Evolutionary conservation across 345 rosid genomes (phyloP).

Genomic region (Aquilaria malaccensis): DNA sequence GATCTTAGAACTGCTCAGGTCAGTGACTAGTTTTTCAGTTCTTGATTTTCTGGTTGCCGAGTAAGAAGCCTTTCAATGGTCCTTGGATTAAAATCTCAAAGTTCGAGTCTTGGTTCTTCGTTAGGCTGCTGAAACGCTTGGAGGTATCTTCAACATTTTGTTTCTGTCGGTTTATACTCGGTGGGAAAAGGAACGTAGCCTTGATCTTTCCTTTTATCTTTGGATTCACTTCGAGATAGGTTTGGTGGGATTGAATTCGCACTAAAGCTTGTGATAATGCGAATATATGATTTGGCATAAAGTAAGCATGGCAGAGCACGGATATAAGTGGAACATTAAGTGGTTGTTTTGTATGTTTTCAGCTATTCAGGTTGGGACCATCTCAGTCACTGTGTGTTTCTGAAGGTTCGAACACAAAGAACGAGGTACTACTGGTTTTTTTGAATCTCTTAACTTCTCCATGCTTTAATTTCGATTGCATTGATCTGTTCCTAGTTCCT

Average conservation of each 20-base stretch:
- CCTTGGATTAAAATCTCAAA: not conserved
- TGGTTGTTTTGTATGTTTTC: slow-evolving; percentile 15
- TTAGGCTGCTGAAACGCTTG: no score
- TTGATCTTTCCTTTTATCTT: no score
- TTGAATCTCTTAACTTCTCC: not conserved
- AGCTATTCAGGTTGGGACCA: slow-evolving; percentile 82
- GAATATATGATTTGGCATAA: no score
- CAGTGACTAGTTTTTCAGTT: slow-evolving; percentile 7
- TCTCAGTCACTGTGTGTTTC: slow-evolving; percentile 60
- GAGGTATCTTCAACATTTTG: no score
- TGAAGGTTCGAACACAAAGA: slow-evolving; percentile 28
- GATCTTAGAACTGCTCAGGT: slow-evolving; percentile 55
- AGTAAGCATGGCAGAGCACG: no score
- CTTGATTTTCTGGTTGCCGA: not conserved
- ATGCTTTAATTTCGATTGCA: not conserved
- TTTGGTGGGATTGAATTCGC: no score
- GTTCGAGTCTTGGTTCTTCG: no score
- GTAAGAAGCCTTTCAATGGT: no score
- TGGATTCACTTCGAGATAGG: no score
- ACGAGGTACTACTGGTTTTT: slow-evolving; percentile 50
- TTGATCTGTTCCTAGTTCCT: not conserved
- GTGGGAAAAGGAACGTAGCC: no score
- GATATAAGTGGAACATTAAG: not conserved
- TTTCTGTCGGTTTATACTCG: no score
- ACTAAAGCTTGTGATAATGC: no score